Percentiles rank a stretch among this genome's conserved stretches.
Evolutionary conservation across 345 rosid species (phyloP).

Genomic region (Lepidium africanum): DNA sequence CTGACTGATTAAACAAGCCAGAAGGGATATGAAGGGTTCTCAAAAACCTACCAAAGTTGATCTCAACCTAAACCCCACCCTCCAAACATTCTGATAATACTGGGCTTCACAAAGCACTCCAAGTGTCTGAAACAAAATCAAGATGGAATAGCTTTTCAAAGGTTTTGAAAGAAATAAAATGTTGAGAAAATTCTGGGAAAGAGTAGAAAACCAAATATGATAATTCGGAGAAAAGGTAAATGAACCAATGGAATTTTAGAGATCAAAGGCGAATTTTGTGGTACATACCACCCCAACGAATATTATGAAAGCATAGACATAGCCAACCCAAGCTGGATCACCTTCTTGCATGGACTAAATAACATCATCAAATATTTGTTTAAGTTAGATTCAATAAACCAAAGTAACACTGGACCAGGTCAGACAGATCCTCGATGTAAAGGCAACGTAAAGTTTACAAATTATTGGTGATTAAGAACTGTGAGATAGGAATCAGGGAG

Average conservation of each 20-base stretch:
- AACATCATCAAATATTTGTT: background rate
- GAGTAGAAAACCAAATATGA: background rate
- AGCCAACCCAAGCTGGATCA: conserved; percentile 88
- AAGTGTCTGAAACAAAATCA: conserved; percentile 42
- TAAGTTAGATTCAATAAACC: background rate
- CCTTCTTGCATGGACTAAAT: conserved; percentile 93
- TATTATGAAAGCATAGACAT: conserved; percentile 72
- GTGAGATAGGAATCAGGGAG: background rate
- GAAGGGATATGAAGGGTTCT: background rate
- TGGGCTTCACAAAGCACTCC: conserved; percentile 81
- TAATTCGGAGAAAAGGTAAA: background rate
- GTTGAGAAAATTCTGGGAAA: background rate
- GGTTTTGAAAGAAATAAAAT: background rate
- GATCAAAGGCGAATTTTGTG: background rate
- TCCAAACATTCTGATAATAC: conserved; percentile 72
- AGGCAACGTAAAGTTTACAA: background rate
- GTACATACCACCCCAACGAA: conserved; percentile 73
- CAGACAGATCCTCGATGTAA: background rate
- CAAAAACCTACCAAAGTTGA: conserved; percentile 68
- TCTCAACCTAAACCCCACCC: conserved; percentile 82
- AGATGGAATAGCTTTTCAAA: background rate
- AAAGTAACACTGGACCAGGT: background rate
- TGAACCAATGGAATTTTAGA: background rate
- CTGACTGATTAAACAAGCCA: background rate
- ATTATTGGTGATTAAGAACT: background rate